Conservation (phyloP, 176 grass and related monocot genomes). For the Cymbopogon citratus region DNA sequence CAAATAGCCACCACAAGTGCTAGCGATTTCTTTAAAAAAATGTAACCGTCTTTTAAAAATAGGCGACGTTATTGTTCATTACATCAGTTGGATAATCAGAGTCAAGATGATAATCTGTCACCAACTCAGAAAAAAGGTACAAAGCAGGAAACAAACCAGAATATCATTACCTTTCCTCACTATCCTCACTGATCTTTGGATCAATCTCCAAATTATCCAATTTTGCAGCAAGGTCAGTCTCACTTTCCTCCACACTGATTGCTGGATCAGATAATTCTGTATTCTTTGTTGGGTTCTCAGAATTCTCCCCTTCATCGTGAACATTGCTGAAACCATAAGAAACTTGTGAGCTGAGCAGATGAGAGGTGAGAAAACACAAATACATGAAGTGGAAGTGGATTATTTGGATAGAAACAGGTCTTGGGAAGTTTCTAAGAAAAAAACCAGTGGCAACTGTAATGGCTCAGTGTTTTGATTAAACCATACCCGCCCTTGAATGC, state of each 20-base stretch:
- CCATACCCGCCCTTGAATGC: neutral
- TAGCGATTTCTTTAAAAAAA: neutral
- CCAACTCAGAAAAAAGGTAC: too few species aligned
- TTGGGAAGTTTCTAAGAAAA: neutral
- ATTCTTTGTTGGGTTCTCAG: neutral
- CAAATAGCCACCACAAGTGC: neutral
- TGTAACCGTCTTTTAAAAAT: too few species aligned
- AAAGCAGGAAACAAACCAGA: neutral
- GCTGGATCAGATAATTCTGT: neutral
- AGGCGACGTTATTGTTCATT: neutral
- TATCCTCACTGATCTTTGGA: neutral
- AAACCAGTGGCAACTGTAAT: neutral
- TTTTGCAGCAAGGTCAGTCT: neutral
- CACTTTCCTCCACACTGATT: neutral
- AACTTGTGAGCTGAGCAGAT: neutral
- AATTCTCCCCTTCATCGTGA: neutral
- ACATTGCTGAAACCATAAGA: neutral
- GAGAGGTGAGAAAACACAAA: neutral
- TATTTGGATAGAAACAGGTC: neutral
- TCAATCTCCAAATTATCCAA: neutral
- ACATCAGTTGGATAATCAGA: neutral
- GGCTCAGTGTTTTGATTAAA: neutral
- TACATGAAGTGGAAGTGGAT: neutral
- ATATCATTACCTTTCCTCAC: neutral
- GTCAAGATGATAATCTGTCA: neutral